Evolutionary conservation across 2,329 filamentous ascomycete species (phyloP), one percentile per base, ranked within the genome.

Genomic region (Aplosporella prunicola): DNA sequence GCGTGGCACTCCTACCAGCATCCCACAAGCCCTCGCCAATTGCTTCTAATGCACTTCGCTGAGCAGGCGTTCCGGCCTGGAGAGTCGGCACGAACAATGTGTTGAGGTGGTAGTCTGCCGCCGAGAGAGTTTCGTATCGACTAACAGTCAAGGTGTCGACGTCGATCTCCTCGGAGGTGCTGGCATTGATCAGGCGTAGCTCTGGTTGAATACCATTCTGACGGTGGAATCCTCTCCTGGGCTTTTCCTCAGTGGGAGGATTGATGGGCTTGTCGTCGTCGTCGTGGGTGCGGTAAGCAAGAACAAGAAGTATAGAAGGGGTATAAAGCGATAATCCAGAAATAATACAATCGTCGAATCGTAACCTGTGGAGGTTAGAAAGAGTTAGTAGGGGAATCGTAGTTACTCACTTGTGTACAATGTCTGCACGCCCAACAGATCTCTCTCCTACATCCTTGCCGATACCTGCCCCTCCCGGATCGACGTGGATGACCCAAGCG

Each of bases 251-350:
- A 15, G 68, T 63, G 5, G 61, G 63, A 1, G 73, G 72, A 9
- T 65, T 61, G 52, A 67, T 56, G 22, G 57, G 71, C 8, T 79
- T 72, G 10, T 78, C 73, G n/a, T 82, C 73, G 7, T 79, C 69
- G 30, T 86, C 82, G 24, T 80, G 76, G 43, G 80, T 80, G 52
- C 87, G 79, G 63, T 93, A 95, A 55, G 88, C 88, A 64, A 98
- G 80, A 52, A 96, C 82, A 51, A 94, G 75, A 60, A 98, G 72
- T 49, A 94, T 71, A 55, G 77, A 91, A 56, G 86, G 85, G 56
- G 87, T 94, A 77, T 95, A 96, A 62, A 98, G 72, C 47, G 89
- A 93, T 61, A 98, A 82, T 52, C 91, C 91, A 57, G 91, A 94
- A 68, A 98, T 86, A 59, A 94, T 87, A 69, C 91, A 96, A 66